phyloP scores from a whole-genome alignment of 306 rosid genomes.

The Malus sylvestris region DNA sequence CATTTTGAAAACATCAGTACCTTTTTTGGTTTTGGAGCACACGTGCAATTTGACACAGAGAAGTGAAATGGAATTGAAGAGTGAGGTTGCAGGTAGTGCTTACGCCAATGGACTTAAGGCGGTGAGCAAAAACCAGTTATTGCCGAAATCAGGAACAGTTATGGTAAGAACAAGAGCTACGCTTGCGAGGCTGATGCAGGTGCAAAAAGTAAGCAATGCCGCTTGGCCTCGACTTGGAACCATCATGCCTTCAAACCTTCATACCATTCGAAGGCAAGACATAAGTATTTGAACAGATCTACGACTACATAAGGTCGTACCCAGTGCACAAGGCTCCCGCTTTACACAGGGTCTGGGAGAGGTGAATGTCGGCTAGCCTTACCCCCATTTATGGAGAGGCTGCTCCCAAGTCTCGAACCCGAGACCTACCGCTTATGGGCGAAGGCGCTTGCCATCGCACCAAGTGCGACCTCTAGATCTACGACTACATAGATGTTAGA shows the following conservation, averaged over 20 bases:
- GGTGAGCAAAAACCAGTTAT: constrained; percentile 84
- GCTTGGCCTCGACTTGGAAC: constrained; percentile 84
- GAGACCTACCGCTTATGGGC: too few species aligned
- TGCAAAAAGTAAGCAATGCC: constrained; percentile 76
- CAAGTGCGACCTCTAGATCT: too few species aligned
- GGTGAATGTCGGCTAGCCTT: too few species aligned
- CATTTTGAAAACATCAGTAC: constrained; percentile 5
- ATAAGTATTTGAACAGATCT: not conserved
- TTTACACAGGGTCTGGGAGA: too few species aligned
- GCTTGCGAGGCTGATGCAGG: constrained; percentile 83
- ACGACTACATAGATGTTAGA: not conserved
- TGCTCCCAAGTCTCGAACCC: too few species aligned
- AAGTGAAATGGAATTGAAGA: not conserved
- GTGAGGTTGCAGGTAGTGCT: constrained; percentile 20
- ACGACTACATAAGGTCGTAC: not conserved
- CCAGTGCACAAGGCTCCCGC: too few species aligned
- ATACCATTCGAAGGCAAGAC: constrained; percentile 8
- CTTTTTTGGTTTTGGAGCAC: too few species aligned
- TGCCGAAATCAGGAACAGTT: constrained; percentile 74
- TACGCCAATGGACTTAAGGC: constrained; percentile 80
- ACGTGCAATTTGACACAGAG: not conserved
- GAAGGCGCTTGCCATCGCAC: too few species aligned
- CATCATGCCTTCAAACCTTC: constrained; percentile 92
- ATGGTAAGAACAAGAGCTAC: constrained; percentile 91
- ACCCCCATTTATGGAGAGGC: too few species aligned